These are phyloP conservation scores for Flaveria brownii DNA, from an alignment of 129 eudicot species.

Conservation along the genomic window DNA sequence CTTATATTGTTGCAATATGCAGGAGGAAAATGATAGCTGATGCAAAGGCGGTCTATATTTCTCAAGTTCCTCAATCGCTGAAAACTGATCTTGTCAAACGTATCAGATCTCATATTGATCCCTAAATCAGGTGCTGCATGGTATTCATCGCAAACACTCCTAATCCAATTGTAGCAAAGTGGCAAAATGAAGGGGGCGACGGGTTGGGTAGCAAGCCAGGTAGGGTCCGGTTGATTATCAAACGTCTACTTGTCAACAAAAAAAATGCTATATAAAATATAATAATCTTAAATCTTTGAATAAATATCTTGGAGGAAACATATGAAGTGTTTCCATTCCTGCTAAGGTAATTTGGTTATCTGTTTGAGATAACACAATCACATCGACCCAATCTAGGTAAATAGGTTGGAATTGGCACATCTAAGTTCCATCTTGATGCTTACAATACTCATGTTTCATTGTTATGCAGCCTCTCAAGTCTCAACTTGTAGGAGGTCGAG, in stretches of 20 bases:
- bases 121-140: conserved; percentile 36
- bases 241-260: background rate
- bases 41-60: conserved; percentile 48
- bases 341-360: background rate
- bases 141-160: conserved; percentile 5
- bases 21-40: conserved; percentile 73
- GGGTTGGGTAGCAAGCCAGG: background rate
- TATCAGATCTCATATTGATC: conserved; percentile 43
- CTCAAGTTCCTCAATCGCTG: conserved; percentile 74
- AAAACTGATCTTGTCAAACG: conserved; percentile 63
- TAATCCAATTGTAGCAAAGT: background rate
- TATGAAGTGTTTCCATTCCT: background rate
- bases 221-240: background rate
- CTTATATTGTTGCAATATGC: conserved; percentile 33
- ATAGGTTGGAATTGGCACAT: background rate
- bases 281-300: background rate
- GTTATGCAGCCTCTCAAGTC: conserved; percentile 8
- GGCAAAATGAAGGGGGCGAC: background rate
- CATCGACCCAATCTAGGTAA: background rate
- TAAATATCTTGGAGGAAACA: background rate
- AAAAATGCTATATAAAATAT: background rate
- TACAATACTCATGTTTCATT: background rate
- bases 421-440: background rate
- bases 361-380: background rate
- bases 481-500: background rate